These are phyloP conservation scores for Trichoderma atrobrunneum DNA, from an alignment of 2,329 filamentous ascomycete genomes.

Conservation along the genomic window DNA sequence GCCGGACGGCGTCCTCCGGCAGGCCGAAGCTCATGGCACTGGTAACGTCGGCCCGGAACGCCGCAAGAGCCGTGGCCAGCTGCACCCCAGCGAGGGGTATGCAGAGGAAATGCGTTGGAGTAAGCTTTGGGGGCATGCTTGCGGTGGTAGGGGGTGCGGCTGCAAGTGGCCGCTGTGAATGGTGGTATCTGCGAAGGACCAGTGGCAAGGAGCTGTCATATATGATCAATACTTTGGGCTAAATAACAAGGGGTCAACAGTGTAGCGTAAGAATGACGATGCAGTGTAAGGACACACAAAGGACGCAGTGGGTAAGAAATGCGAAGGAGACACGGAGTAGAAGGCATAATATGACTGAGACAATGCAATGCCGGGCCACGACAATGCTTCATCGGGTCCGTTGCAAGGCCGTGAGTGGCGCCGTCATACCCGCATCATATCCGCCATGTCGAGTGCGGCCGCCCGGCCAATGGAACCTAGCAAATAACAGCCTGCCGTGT, in stretches of 20 bases:
- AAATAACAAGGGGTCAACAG: not conserved
- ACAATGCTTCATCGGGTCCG: not conserved
- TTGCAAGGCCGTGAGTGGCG: not conserved
- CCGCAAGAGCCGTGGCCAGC: conserved; percentile 58
- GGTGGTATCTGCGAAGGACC: conserved; percentile 1
- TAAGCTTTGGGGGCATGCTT: conserved; percentile 39
- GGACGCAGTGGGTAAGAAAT: not conserved
- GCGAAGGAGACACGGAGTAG: not conserved
- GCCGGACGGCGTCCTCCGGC: conserved; percentile 67
- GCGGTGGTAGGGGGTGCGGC: not conserved
- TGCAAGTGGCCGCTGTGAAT: not conserved
- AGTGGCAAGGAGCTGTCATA: conserved; percentile 10
- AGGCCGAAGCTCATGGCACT: conserved; percentile 47
- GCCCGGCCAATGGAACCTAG: not conserved
- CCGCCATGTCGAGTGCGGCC: not conserved
- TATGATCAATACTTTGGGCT: not conserved
- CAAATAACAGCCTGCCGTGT: conserved; percentile 1
- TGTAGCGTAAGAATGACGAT: not conserved
- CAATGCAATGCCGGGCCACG: not conserved
- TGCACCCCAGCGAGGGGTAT: conserved; percentile 68
- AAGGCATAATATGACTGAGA: not conserved
- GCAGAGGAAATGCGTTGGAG: conserved; percentile 72
- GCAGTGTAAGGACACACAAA: not conserved
- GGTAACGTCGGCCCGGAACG: conserved; percentile 60
- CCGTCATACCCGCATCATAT: not conserved